phyloP scores from a whole-genome alignment of 331 rosid species.

The Prunus yedoensis region DNA sequence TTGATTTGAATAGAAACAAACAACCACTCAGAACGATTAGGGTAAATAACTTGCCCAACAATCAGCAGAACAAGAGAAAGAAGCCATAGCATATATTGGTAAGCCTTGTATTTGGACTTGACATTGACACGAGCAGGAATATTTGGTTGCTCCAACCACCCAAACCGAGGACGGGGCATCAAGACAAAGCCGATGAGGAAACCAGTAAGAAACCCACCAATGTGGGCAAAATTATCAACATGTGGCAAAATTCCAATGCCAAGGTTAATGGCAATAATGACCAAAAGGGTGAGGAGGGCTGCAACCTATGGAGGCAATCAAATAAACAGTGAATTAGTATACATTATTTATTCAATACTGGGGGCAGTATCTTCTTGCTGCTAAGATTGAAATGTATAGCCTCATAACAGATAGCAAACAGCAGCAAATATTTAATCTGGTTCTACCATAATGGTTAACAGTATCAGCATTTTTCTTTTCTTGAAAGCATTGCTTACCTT shows the following conservation, averaged over 20 bases:
- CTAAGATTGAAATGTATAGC: too few relatives aligned
- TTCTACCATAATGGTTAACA: too few relatives aligned
- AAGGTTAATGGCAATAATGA: conserved; percentile 65
- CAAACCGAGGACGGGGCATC: conserved; percentile 72
- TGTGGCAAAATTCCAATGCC: conserved; percentile 80
- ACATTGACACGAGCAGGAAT: conserved; percentile 46
- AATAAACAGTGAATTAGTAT: background rate
- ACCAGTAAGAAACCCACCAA: conserved; percentile 80
- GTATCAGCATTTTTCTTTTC: background rate
- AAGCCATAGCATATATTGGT: conserved; percentile 72
- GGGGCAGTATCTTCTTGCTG: too few relatives aligned
- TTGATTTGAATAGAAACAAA: background rate
- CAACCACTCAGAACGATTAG: background rate
- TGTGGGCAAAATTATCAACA: conserved; percentile 78
- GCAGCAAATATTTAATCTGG: background rate
- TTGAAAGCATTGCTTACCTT: conserved; percentile 39
- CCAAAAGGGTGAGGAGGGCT: conserved; percentile 63
- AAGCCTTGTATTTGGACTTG: conserved; percentile 64
- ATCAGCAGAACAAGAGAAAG: conserved; percentile 48
- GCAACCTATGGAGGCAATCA: conserved; percentile 52
- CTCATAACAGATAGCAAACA: too few relatives aligned
- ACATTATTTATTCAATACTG: too few relatives aligned
- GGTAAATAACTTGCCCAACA: conserved; percentile 57
- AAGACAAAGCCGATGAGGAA: conserved; percentile 74
- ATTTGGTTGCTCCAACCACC: conserved; percentile 56